Percentiles rank a stretch among this genome's conserved stretches.
Conservation (phyloP, 495 filamentous ascomycete species). For the Symbiotaphrina buchneri region DNA sequence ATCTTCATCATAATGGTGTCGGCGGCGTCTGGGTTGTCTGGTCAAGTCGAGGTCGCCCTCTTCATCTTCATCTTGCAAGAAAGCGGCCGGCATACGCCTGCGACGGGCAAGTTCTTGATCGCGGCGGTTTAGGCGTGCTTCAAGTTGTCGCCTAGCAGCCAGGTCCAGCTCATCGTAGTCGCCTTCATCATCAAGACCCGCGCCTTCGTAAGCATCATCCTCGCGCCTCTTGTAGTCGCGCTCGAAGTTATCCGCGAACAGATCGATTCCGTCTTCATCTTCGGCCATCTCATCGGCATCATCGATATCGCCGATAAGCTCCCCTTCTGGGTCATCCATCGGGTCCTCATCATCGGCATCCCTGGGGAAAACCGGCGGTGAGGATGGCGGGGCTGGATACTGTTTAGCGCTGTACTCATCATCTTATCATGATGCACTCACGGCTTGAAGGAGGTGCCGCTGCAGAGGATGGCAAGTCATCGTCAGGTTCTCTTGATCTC, state of each 20-base stretch:
- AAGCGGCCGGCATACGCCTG: conserved; percentile 60
- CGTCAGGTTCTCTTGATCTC: conserved; percentile 58
- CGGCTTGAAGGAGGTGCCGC: conserved; percentile 49
- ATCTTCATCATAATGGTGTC: conserved; percentile 84
- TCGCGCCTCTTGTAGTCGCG: conserved; percentile 48
- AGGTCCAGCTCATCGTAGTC: conserved; percentile 55
- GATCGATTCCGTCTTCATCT: conserved; percentile 81
- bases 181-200: conserved; percentile 60
- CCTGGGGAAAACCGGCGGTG: conserved; percentile 35
- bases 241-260: conserved; percentile 81
- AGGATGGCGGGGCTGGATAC: conserved; percentile 21
- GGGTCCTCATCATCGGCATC: conserved; percentile 48
- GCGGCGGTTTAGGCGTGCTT: conserved; percentile 60
- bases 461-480: conserved; percentile 43
- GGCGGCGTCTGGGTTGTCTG: conserved; percentile 52
- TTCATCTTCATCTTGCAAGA: conserved; percentile 75
- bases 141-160: conserved; percentile 50
- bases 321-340: conserved; percentile 28
- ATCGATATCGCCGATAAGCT: conserved; percentile 62
- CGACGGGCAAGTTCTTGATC: conserved; percentile 59
- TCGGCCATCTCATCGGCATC: conserved; percentile 93
- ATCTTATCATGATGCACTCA: conserved; percentile 18
- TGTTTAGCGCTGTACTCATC: conserved; percentile 9
- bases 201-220: conserved; percentile 42
- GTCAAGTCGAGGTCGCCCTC: conserved; percentile 65